Conservation (phyloP, 2,329 filamentous ascomycete genomes). For the Drechslerella coelobrocha region DNA sequence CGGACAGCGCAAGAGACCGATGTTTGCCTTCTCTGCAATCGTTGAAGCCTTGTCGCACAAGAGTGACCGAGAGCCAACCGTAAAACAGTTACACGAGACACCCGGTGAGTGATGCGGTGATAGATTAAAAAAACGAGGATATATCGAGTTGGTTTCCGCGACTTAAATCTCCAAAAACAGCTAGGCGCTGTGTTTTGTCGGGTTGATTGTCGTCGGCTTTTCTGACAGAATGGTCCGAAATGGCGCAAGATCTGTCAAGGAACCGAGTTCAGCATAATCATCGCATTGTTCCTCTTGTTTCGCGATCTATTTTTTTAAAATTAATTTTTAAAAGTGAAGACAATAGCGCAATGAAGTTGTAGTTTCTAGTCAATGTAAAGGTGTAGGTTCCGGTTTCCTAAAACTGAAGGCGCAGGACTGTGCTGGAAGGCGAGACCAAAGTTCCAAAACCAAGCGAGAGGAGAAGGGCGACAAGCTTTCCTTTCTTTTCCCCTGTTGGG, state of each 20-base stretch:
- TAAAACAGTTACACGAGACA: slow-evolving; percentile 15
- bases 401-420: slow-evolving; percentile 40
- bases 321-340: slow-evolving; percentile 4
- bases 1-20: slow-evolving; percentile 10
- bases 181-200: slow-evolving; percentile 12
- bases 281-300: slow-evolving; percentile 31
- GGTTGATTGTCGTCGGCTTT: slow-evolving; percentile 13
- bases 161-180: slow-evolving; percentile 13
- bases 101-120: not conserved
- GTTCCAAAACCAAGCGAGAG: slow-evolving; percentile 19
- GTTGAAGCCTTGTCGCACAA: slow-evolving; percentile 22
- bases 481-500: slow-evolving; percentile 18
- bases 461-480: slow-evolving; percentile 9
- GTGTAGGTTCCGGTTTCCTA: slow-evolving; percentile 17
- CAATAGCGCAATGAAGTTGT: not conserved
- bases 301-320: too few relatives aligned
- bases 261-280: slow-evolving; percentile 12
- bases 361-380: slow-evolving; percentile 14
- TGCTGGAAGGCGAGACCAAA: slow-evolving; percentile 20
- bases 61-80: slow-evolving; percentile 10
- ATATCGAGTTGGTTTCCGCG: slow-evolving; percentile 21
- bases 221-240: slow-evolving; percentile 9
- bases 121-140: slow-evolving; percentile 20
- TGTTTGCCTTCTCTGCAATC: slow-evolving; percentile 13
- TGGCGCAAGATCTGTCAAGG: slow-evolving; percentile 28